These are phyloP conservation scores for Pythium plurisporium DNA, from an alignment of 352 stramenopile genomes.

Conservation along the genomic window DNA sequence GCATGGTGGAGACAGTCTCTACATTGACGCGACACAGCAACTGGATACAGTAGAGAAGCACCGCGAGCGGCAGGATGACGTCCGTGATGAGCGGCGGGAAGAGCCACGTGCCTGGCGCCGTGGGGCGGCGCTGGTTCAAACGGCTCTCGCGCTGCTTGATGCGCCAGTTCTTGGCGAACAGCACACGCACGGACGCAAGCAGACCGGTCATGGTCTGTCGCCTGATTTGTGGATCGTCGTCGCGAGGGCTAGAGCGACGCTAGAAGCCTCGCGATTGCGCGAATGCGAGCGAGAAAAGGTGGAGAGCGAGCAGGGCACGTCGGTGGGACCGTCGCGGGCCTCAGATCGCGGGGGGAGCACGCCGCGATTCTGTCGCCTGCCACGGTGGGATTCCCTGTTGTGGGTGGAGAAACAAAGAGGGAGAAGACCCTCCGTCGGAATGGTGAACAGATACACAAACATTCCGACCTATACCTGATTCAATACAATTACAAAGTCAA, in stretches of 20 bases:
- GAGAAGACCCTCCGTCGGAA: background rate
- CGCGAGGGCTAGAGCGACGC: background rate
- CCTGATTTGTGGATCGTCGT: background rate
- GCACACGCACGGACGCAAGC: conserved; percentile 30
- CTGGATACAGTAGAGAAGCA: conserved; percentile 57
- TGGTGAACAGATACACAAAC: background rate
- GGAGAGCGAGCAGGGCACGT: too few relatives aligned
- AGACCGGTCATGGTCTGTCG: conserved; percentile 17
- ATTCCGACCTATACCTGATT: background rate
- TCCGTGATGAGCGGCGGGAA: conserved; percentile 66
- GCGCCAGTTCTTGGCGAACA: conserved; percentile 84
- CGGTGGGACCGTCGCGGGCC: too few relatives aligned
- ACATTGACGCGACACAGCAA: conserved; percentile 57
- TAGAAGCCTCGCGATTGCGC: background rate
- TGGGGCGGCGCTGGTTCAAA: conserved; percentile 43
- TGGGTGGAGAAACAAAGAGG: background rate
- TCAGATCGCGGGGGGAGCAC: too few relatives aligned
- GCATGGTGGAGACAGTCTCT: conserved; percentile 10
- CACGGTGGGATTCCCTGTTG: background rate
- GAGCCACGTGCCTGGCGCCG: conserved; percentile 38
- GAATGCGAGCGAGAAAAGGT: too few relatives aligned
- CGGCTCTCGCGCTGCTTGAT: conserved; percentile 74
- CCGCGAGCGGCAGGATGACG: conserved; percentile 54
- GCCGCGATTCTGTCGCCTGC: background rate
- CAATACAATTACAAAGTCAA: background rate